Evolutionary conservation across 345 rosid species (phyloP).

Genomic region (Gossypium sturtianum): DNA sequence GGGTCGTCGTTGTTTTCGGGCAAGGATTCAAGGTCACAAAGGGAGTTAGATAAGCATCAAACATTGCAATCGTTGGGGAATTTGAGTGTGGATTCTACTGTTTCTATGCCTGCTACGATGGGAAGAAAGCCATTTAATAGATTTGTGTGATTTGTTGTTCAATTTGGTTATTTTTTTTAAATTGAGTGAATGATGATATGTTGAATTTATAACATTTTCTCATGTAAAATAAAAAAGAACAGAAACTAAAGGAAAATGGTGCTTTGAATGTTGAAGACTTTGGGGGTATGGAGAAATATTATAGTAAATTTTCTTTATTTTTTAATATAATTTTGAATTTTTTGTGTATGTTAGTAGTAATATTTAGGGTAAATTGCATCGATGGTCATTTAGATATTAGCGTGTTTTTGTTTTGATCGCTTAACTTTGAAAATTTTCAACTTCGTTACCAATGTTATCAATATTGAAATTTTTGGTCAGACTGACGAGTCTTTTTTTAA

Average conservation of each 20-base stretch:
- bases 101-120: conserved; percentile 71
- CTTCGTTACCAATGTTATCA: too few relatives aligned
- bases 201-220: conserved; percentile 21
- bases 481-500: too few relatives aligned
- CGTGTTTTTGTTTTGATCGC: too few relatives aligned
- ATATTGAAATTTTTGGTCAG: too few relatives aligned
- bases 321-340: too few relatives aligned
- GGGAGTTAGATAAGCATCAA: conserved; percentile 29
- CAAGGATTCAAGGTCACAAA: conserved; percentile 48
- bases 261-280: conserved; percentile 27
- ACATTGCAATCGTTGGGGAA: conserved; percentile 50
- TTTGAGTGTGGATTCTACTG: conserved; percentile 70
- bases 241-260: conserved; percentile 29
- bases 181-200: conserved; percentile 38
- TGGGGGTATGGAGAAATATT: conserved; percentile 5
- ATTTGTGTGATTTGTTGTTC: conserved; percentile 59
- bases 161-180: neutral
- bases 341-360: too few relatives aligned
- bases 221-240: conserved; percentile 4
- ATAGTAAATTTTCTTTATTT: neutral
- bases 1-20: conserved; percentile 60
- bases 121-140: conserved; percentile 87
- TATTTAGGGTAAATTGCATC: too few relatives aligned
- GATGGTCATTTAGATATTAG: too few relatives aligned
- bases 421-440: too few relatives aligned